Percentiles rank a stretch among this genome's conserved stretches.
Conservation (phyloP, 805 yeast species). For the Candida montana region DNA sequence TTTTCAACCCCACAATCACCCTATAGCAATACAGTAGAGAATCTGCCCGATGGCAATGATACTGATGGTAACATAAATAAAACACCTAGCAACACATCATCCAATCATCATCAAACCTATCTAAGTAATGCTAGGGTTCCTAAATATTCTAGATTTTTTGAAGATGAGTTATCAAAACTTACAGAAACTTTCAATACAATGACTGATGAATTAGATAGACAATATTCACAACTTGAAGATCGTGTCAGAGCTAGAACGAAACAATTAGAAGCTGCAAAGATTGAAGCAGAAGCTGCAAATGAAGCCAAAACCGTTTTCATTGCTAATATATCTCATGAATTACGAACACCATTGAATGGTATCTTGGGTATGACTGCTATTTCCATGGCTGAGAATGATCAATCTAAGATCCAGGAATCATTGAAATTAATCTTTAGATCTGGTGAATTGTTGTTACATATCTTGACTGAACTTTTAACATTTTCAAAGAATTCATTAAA, state of each 20-base stretch:
- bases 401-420: slow-evolving; percentile 61
- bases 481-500: slow-evolving; percentile 90
- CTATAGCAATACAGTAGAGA: slow-evolving; percentile 2
- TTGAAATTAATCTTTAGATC: slow-evolving; percentile 80
- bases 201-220: slow-evolving; percentile 83
- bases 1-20: slow-evolving; percentile 2
- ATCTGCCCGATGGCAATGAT: neutral
- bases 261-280: slow-evolving; percentile 82
- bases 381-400: slow-evolving; percentile 81
- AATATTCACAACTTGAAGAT: slow-evolving; percentile 80
- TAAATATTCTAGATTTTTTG: slow-evolving; percentile 44
- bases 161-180: slow-evolving; percentile 83
- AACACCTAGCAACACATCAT: slow-evolving; percentile 1
- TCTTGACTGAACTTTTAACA: slow-evolving; percentile 83
- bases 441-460: slow-evolving; percentile 85
- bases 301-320: slow-evolving; percentile 94
- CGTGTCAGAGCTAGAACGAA: slow-evolving; percentile 81
- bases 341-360: slow-evolving; percentile 94
- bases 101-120: slow-evolving; percentile 26
- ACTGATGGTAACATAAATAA: neutral
- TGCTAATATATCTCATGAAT: slow-evolving; percentile 89
- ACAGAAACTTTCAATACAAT: slow-evolving; percentile 86
- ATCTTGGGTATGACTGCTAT: slow-evolving; percentile 93
- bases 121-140: slow-evolving; percentile 39
- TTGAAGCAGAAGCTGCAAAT: slow-evolving; percentile 90